Percentiles rank a stretch among this genome's conserved stretches.
Evolutionary conservation across 2,329 filamentous ascomycete genomes (phyloP).

Genomic region (Phaeoacremonium minimum): DNA sequence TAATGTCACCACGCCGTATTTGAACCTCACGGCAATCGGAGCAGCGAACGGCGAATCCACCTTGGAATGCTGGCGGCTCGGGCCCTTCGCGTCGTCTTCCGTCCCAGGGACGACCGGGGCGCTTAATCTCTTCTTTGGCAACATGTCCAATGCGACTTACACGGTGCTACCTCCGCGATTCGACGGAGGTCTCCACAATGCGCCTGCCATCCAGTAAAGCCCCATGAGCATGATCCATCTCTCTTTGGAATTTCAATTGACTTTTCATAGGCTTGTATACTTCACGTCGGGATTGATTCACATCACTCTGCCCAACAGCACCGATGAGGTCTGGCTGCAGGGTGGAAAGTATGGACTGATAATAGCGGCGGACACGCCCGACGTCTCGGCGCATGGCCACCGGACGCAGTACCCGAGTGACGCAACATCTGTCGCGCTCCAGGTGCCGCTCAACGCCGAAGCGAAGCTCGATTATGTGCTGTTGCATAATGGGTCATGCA

Average conservation of each 20-base stretch:
- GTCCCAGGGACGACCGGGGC: slow-evolving; percentile 26
- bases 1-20: slow-evolving; percentile 1
- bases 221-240: not conserved
- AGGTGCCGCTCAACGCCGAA: slow-evolving; percentile 23
- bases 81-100: slow-evolving; percentile 23
- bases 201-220: slow-evolving; percentile 34
- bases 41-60: slow-evolving; percentile 29
- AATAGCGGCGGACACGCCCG: slow-evolving; percentile 34
- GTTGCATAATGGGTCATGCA: slow-evolving; percentile 5
- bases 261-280: slow-evolving; percentile 21
- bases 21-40: slow-evolving; percentile 37
- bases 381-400: slow-evolving; percentile 34
- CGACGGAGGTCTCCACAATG: slow-evolving; percentile 34
- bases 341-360: slow-evolving; percentile 36
- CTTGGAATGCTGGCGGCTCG: slow-evolving; percentile 41
- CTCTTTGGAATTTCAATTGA: not conserved
- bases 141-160: slow-evolving; percentile 25
- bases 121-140: slow-evolving; percentile 22
- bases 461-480: slow-evolving; percentile 1
- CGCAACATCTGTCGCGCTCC: slow-evolving; percentile 27
- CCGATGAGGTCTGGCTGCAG: slow-evolving; percentile 26
- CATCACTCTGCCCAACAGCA: slow-evolving; percentile 32
- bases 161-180: slow-evolving; percentile 28
- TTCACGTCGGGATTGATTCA: slow-evolving; percentile 34
- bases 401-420: slow-evolving; percentile 31